Percentiles rank a stretch among this genome's conserved stretches.
Conservation (phyloP, 371 early-diverging fungal species). For the Sporodiniella umbellata region DNA sequence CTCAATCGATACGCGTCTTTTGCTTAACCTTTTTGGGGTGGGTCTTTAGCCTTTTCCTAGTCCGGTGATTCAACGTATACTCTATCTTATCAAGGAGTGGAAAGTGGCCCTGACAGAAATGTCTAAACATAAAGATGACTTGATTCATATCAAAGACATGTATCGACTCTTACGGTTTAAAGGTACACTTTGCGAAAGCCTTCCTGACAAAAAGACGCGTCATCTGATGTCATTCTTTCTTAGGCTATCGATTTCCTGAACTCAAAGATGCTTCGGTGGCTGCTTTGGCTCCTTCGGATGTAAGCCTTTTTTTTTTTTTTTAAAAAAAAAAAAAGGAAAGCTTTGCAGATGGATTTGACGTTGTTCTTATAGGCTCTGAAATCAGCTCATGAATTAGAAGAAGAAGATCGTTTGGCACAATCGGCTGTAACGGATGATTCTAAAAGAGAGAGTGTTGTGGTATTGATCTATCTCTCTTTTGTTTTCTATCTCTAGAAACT, state of each 20-base stretch:
- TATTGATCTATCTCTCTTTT: no score
- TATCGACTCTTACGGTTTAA: constrained; percentile 84
- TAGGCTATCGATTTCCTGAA: constrained; percentile 84
- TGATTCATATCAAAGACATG: constrained; percentile 94
- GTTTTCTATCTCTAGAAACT: constrained; percentile 69
- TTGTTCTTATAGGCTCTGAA: constrained; percentile 72
- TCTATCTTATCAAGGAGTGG: constrained; percentile 95
- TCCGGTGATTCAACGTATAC: constrained; percentile 76
- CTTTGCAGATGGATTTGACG: no score
- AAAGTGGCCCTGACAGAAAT: constrained; percentile 80
- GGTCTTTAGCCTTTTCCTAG: constrained; percentile 41
- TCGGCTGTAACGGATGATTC: constrained; percentile 67
- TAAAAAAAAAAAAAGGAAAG: no score
- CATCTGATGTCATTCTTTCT: no score
- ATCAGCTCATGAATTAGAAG: constrained; percentile 92
- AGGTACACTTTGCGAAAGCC: no score
- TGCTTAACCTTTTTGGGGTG: background rate
- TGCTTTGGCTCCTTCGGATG: constrained; percentile 60
- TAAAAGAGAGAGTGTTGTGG: background rate
- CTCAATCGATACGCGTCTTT: background rate
- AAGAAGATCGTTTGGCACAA: constrained; percentile 90
- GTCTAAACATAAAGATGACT: constrained; percentile 89
- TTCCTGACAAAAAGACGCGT: no score
- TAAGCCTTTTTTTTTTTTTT: no score
- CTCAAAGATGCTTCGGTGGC: constrained; percentile 58